Percentiles rank a stretch among this genome's conserved stretches.
These are phyloP conservation scores for Trifolium pratense DNA, from an alignment of 306 rosid species.

Conservation along the genomic window DNA sequence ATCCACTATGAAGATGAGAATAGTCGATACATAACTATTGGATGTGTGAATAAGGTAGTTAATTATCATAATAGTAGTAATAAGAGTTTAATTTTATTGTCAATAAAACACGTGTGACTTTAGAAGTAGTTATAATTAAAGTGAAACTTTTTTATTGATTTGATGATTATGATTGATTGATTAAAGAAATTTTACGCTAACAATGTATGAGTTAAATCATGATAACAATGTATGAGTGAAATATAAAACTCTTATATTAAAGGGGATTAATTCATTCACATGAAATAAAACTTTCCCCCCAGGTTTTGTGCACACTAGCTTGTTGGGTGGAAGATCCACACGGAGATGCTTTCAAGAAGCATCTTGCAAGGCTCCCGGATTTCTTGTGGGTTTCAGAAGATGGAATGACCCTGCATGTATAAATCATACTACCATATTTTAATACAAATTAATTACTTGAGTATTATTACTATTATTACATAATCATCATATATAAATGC, in stretches of 20 bases:
- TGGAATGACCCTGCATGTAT: slow-evolving; percentile 73
- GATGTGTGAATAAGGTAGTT: slow-evolving; percentile 60
- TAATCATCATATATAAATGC: background rate
- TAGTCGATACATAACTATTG: slow-evolving; percentile 62
- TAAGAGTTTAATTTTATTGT: too few relatives aligned
- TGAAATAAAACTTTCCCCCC: background rate
- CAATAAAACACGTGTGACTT: too few relatives aligned
- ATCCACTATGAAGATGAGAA: slow-evolving; percentile 75
- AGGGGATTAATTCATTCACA: too few relatives aligned
- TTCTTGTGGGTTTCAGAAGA: slow-evolving; percentile 75
- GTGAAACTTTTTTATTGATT: too few relatives aligned
- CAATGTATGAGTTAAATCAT: too few relatives aligned
- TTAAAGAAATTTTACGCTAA: too few relatives aligned
- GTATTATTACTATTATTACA: background rate
- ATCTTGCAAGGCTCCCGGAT: slow-evolving; percentile 70
- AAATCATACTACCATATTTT: background rate
- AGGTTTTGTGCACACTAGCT: slow-evolving; percentile 63
- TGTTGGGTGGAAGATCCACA: slow-evolving; percentile 79
- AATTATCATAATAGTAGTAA: too few relatives aligned
- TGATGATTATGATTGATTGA: too few relatives aligned
- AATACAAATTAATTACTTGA: background rate
- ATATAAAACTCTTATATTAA: too few relatives aligned
- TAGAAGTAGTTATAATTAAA: too few relatives aligned
- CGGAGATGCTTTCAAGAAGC: slow-evolving; percentile 66
- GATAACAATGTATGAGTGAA: background rate